Evolutionary conservation across 805 yeast species (phyloP), one percentile per base, ranked within the genome.

Genomic region (Wickerhamomyces pijperi): DNA sequence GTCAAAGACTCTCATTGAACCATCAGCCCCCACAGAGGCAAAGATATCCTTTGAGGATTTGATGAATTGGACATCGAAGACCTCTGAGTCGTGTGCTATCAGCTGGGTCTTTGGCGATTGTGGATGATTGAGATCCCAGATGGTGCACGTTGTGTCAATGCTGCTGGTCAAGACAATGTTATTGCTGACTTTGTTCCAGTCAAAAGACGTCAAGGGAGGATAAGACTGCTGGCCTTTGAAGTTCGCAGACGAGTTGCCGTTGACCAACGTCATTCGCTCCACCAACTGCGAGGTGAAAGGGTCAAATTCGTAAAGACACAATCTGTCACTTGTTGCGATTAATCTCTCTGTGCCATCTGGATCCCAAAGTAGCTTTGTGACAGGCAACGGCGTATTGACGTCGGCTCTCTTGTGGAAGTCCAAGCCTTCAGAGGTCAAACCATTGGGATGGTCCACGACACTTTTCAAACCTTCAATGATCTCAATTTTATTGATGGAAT

Each of bases 81-180:
- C 98, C 58, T 87, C 97, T 46, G 81, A 76, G 56, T 92, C 98
- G 59, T 92, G 98, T 0, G 98, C 97, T 46, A 92, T 92, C 36
- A 92, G 67, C 61, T 92, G 97, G 1, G 97, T 90, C 54, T 82
- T 83, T 14, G 94, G 95, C 4, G 68, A 64, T 3, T 73, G 78
- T 35, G 66, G 61, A 18, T 78, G 72, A 19, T 67, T 60, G 25
- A 87, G 58, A 60, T 92, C 97, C 97, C 98, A 92, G 3, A 87
- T 77, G 1, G 97, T 88, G 61, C 98, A 92, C 1, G 98, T 92
- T 1, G 98, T 92, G 60, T 92, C 98, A 11, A 90, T 84, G 17
- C 92, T 79, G 45, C 90, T 75, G 2, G 97, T 85, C 29, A 92
- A 81, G 17, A 87, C 71, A 32, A 77, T 59, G 36, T 74, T 74